These are phyloP conservation scores for Apodospora peruviana DNA, from an alignment of 495 filamentous ascomycete species.

Conservation along the genomic window DNA sequence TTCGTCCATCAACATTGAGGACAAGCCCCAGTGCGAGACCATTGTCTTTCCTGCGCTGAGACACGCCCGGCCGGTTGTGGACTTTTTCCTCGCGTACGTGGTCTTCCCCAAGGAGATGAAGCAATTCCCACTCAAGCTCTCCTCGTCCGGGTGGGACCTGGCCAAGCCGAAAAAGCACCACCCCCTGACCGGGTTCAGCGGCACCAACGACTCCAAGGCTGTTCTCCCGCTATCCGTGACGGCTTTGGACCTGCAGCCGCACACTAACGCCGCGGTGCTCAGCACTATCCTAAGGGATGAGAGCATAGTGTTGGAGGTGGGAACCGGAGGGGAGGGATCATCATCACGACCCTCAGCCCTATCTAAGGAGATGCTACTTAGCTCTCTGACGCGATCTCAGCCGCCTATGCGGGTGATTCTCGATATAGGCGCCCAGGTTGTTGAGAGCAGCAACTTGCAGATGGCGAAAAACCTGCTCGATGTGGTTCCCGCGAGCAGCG, in stretches of 20 bases:
- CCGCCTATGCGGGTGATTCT: constrained; percentile 54
- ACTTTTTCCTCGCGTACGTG: constrained; percentile 57
- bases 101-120: constrained; percentile 65
- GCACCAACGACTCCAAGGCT: constrained; percentile 61
- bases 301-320: constrained; percentile 40
- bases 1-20: constrained; percentile 55
- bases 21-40: constrained; percentile 33
- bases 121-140: constrained; percentile 59
- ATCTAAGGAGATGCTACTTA: constrained; percentile 40
- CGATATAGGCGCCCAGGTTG: constrained; percentile 69
- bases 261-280: constrained; percentile 63
- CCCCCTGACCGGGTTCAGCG: constrained; percentile 63
- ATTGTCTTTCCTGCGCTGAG: constrained; percentile 50
- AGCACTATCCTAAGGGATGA: constrained; percentile 50
- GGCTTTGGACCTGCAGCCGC: constrained; percentile 54
- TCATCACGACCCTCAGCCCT: constrained; percentile 15
- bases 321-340: background rate
- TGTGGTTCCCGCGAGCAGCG: constrained; percentile 8
- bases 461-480: constrained; percentile 48
- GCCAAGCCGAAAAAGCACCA: constrained; percentile 40
- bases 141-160: constrained; percentile 67
- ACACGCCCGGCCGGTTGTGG: constrained; percentile 45
- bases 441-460: constrained; percentile 55
- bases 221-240: constrained; percentile 51
- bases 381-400: constrained; percentile 31